A percentile compares a stretch with the other conserved stretches of the same genome.
Conservation (phyloP, 2,329 filamentous ascomycete species). For the Diaporthe velutina region DNA sequence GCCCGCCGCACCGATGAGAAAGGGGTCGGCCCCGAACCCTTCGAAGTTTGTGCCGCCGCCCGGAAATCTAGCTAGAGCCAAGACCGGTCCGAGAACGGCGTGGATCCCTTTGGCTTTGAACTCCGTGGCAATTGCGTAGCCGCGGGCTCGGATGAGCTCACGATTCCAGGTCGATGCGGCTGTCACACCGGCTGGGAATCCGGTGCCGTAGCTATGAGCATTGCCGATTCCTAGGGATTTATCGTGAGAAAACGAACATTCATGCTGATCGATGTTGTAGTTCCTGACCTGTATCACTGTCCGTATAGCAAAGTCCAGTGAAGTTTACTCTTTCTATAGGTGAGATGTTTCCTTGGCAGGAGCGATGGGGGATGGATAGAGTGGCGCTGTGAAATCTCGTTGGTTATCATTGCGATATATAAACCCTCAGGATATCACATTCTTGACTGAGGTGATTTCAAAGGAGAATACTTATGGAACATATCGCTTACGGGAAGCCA, state of each 20-base stretch:
- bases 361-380: neutral
- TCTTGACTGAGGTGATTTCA: neutral
- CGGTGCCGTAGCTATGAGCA: neutral
- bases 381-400: neutral
- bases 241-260: neutral
- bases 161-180: neutral
- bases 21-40: conserved; percentile 12
- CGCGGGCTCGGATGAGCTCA: neutral
- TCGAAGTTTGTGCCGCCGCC: conserved; percentile 6
- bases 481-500: neutral
- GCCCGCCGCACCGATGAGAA: neutral
- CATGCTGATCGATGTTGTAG: neutral
- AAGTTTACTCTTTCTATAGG: neutral
- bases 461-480: neutral
- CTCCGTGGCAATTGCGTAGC: neutral
- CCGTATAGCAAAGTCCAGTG: neutral
- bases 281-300: neutral
- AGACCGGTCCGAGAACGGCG: neutral
- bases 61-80: conserved; percentile 36
- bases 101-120: neutral
- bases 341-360: neutral
- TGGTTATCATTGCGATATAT: neutral
- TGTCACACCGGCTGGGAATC: neutral
- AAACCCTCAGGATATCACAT: neutral
- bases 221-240: neutral